These are phyloP conservation scores for Phellinidium pouzarii DNA, from an alignment of 1,284 basidiomycete species.

Conservation along the genomic window DNA sequence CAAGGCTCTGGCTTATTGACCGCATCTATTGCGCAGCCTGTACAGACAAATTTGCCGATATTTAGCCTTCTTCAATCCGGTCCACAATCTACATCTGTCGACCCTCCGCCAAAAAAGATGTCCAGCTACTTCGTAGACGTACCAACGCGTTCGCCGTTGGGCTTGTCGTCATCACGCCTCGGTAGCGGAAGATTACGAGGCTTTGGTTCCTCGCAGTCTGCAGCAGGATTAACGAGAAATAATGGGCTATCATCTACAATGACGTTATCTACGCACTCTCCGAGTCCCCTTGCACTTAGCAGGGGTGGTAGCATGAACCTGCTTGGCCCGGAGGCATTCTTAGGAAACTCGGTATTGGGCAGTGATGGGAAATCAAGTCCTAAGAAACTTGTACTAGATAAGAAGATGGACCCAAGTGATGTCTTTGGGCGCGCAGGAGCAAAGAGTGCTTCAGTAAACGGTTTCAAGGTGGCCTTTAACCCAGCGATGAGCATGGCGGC, in stretches of 20 bases:
- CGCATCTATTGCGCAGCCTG: constrained; percentile 87
- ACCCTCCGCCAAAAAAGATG: constrained; percentile 65
- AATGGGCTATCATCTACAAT: constrained; percentile 32
- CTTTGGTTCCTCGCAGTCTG: constrained; percentile 38
- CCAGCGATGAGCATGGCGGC: constrained; percentile 66
- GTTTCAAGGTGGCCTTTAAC: constrained; percentile 56
- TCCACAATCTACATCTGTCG: constrained; percentile 52
- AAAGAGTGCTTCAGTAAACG: constrained; percentile 29
- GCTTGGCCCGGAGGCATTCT: constrained; percentile 45
- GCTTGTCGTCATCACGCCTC: constrained; percentile 49
- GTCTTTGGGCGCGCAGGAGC: constrained; percentile 53
- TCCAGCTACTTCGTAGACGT: constrained; percentile 62
- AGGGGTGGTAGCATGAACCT: constrained; percentile 38
- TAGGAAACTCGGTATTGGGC: constrained; percentile 48
- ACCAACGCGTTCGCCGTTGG: constrained; percentile 55
- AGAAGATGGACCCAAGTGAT: constrained; percentile 67
- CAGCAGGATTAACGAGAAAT: constrained; percentile 33
- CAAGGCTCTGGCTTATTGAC: constrained; percentile 53
- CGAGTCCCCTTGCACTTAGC: constrained; percentile 44
- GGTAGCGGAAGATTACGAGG: constrained; percentile 65
- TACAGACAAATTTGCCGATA: constrained; percentile 76
- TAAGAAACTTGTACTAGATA: constrained; percentile 90
- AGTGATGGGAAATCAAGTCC: constrained; percentile 77
- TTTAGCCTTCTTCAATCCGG: constrained; percentile 69
- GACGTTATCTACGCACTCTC: constrained; percentile 46